Conservation (phyloP, 1,284 basidiomycete species). For the Ustilago curta region DNA sequence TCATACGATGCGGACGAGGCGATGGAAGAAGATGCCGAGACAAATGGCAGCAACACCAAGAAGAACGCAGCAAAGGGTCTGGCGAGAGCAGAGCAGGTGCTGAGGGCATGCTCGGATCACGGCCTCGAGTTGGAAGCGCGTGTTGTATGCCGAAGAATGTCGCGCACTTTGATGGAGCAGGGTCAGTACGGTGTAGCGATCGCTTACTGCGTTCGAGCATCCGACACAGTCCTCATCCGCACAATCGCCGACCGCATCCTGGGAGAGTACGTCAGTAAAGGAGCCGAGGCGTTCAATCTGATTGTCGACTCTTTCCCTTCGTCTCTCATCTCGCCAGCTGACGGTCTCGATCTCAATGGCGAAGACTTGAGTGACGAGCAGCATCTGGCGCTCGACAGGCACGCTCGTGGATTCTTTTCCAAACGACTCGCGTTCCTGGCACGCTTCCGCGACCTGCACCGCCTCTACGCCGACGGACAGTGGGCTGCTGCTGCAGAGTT, state of each 20-base stretch:
- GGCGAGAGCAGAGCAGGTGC: conserved; percentile 60
- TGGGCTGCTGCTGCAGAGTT: conserved; percentile 55
- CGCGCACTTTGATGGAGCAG: conserved; percentile 38
- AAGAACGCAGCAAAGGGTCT: conserved; percentile 18
- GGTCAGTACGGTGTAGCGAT: conserved; percentile 60
- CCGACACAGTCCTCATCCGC: conserved; percentile 58
- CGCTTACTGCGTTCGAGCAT: conserved; percentile 64
- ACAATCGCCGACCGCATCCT: conserved; percentile 62
- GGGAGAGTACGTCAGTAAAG: conserved; percentile 56
- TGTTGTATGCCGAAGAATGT: conserved; percentile 59
- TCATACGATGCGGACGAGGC: conserved; percentile 40
- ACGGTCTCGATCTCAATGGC: conserved; percentile 26
- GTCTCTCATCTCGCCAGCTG: conserved; percentile 46
- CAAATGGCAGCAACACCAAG: conserved; percentile 61
- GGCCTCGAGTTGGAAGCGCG: conserved; percentile 62
- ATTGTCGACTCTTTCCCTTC: conserved; percentile 65
- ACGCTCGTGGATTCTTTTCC: conserved; percentile 49
- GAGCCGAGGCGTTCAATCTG: conserved; percentile 52
- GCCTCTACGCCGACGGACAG: conserved; percentile 48
- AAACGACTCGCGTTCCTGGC: conserved; percentile 63
- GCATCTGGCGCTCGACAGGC: conserved; percentile 12
- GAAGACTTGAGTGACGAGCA: conserved; percentile 17
- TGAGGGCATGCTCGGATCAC: conserved; percentile 62
- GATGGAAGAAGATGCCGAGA: conserved; percentile 70
- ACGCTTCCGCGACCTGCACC: conserved; percentile 65